Conservation (phyloP, 129 eudicot species). For the Ambrosia artemisiifolia region DNA sequence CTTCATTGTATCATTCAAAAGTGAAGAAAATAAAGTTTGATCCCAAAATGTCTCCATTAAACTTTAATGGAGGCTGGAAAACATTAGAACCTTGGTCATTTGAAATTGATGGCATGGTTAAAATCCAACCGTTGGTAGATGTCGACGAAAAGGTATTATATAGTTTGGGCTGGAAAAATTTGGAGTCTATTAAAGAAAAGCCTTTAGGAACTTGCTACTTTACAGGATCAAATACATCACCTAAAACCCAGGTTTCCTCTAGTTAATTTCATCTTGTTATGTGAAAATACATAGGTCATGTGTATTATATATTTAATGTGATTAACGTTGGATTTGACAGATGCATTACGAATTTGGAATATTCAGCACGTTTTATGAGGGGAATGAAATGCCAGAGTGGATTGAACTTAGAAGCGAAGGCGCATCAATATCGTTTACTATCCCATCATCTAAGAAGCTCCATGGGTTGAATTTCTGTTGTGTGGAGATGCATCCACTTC, state of each 20-base stretch:
- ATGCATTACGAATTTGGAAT: conserved; percentile 2
- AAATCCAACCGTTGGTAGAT: not conserved
- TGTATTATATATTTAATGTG: not conserved
- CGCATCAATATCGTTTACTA: not conserved
- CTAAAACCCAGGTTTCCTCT: not conserved
- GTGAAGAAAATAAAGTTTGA: not conserved
- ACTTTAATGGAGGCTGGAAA: not conserved
- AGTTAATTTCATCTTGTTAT: not conserved
- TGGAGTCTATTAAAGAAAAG: not conserved
- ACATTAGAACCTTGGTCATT: not conserved
- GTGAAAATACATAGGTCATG: no score
- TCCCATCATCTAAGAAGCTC: conserved; percentile 5
- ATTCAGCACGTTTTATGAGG: conserved; percentile 5
- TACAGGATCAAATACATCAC: not conserved
- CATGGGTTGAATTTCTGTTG: conserved; percentile 2
- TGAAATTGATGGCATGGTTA: conserved; percentile 1
- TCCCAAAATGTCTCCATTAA: not conserved
- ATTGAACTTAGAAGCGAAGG: not conserved
- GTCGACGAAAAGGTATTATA: not conserved
- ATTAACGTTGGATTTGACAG: not conserved
- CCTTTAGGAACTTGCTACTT: not conserved
- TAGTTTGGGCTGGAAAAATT: not conserved
- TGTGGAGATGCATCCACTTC: not conserved
- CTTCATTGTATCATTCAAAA: not conserved
- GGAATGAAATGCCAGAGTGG: not conserved